Evolutionary conservation across 176 grass and related monocot species (phyloP), one percentile per base, ranked within the genome.

Genomic region (Carex cristatella): DNA sequence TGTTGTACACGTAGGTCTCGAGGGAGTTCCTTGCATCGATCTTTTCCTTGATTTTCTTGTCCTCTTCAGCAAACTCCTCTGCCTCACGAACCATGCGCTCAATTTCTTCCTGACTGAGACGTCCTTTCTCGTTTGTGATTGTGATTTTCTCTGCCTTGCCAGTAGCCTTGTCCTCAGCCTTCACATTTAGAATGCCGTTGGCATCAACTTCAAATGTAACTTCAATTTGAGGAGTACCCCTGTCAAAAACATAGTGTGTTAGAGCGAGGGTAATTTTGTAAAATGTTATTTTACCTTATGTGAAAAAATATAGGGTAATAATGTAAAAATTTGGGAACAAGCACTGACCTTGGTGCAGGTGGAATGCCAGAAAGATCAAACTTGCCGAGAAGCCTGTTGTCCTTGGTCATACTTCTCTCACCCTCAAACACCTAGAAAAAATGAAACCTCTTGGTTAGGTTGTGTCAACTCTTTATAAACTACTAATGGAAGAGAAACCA

Each of bases 321-420:
- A 15, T 49, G 42, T 54, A 68, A 35, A 63, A 54, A 27, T 82
- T 33, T 31, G 27, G 40, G 44, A 57, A 59, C 33, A 0, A 81
- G 46, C 8, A 64, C 69, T 5, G 69, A 90, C 89, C 89, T 90
- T 5, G 88, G 88, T 42, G 93, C 88, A 4, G 90, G 88, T 59
- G 88, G 84, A 60, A 94, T 92, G 44, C 90, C 90, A 55, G 82
- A 85, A 3, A 94, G 85, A 76, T 94, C 90, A 64, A 92, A 94
- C 65, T 85, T 92, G 23, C 84, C 93, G 0, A 92, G 90, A 60
- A 90, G 78, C n/a, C 48, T 87, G 78, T 86, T 88, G 88, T 90
- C 86, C 81, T 89, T 92, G 0, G 90, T 94, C 77, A 94, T 85
- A 88, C 84, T 94, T 83, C 90, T 87, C 77, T 92, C 88, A 46